A percentile compares a stretch with the other conserved stretches of the same genome.
These are phyloP conservation scores for Hirsutella thompsonii DNA, from an alignment of 2,329 filamentous ascomycete species.

Conservation along the genomic window DNA sequence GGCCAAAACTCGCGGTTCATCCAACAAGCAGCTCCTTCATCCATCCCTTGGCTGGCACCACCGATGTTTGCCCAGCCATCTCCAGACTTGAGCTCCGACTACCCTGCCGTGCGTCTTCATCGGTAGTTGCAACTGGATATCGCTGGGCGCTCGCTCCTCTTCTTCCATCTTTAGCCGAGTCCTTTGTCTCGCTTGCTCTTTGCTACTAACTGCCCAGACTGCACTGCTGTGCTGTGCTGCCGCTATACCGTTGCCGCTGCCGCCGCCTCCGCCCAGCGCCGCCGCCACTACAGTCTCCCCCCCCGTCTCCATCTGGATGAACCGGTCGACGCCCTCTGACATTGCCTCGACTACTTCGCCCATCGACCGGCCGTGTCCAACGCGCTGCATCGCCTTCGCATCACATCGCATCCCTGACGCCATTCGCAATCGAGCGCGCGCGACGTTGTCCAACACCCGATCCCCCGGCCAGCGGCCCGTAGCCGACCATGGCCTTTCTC, in stretches of 20 bases:
- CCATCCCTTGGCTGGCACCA: conserved; percentile 14
- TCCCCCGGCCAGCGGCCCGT: conserved; percentile 23
- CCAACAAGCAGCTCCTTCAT: conserved; percentile 1
- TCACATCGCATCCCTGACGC: conserved; percentile 1
- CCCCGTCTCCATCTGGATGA: conserved; percentile 1
- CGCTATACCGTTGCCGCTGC: too few species aligned
- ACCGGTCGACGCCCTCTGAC: not conserved
- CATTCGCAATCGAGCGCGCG: conserved; percentile 3
- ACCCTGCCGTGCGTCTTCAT: conserved; percentile 14
- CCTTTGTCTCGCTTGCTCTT: not conserved
- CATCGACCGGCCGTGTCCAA: not conserved
- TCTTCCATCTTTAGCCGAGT: not conserved
- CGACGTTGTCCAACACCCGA: conserved; percentile 8
- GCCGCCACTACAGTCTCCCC: not conserved
- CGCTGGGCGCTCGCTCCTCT: conserved; percentile 4
- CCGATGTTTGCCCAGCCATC: conserved; percentile 33
- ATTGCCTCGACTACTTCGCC: not conserved
- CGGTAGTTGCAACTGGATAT: conserved; percentile 8
- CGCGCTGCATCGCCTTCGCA: not conserved
- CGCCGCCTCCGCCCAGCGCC: not conserved
- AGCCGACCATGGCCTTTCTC: conserved; percentile 59
- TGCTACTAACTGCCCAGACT: too few species aligned
- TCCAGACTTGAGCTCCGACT: conserved; percentile 20
- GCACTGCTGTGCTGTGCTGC: too few species aligned
- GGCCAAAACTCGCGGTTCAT: conserved; percentile 11